Evolutionary conservation across 75 land plant genomes (phyloP), one percentile per base, ranked within the genome.

Genomic region (Pinus tabuliformis): DNA sequence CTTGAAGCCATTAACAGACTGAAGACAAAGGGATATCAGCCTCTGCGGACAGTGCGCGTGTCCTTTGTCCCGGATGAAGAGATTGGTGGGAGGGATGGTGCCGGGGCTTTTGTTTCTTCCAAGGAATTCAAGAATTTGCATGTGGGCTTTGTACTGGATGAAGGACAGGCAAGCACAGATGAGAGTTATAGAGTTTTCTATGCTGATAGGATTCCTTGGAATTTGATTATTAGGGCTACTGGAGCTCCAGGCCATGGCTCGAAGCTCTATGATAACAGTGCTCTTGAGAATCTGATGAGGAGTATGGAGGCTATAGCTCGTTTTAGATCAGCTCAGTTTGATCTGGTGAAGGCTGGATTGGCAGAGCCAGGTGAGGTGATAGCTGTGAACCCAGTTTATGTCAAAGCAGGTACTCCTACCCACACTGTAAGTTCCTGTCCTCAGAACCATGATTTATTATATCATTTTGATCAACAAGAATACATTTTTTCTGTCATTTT

Each of bases 211-310:
- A 26, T 75, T 42, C 91, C 93, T 13, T 92, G 95, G 93, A 49
- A 56, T 61, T 62, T 95, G 82, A 77, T 79, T 3, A 80, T 95
- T 21, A 83, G 62, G 77, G 89, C 93, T 12, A 26, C 3, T 5
- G 96, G 96, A 15, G 62, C 45, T 22, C 96, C 99, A 11, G 99
- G 93, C 11, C 98, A 92, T 62, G 99, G 99, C 15, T 89, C 99
- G 26, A 97, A 74, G 77, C 71, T 97, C 79, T 97, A 80, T 76
- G 99, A 95, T 75, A 80, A 84, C 73, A 70, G 80, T 26, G 99
- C 99, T 3, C 71, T 89, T 80, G 99, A 97, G 86, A 97, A 91
- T 76, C 75, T 49, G 13, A 82, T 89, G 83, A 84, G 85, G 88
- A 91, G 93, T 75, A 78, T 92, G 74, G 92, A 94, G 80, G 77